Evolutionary conservation across 2,329 filamentous ascomycete genomes (phyloP).

Genomic region (Byssoonygena ceratinophila): DNA sequence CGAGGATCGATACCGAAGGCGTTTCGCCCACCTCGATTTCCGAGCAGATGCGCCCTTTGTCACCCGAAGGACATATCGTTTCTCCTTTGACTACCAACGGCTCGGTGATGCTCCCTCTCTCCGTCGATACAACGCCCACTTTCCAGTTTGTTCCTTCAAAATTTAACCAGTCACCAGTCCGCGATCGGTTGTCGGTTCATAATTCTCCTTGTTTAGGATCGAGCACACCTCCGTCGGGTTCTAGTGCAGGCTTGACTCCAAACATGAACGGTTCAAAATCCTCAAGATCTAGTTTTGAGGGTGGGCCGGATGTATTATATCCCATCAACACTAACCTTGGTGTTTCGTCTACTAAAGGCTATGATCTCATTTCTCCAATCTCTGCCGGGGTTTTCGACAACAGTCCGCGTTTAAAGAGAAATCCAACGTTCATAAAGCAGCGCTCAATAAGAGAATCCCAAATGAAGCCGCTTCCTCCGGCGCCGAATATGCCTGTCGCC

Average conservation of each 20-base stretch:
- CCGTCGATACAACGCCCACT: constrained; percentile 19
- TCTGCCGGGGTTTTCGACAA: constrained; percentile 29
- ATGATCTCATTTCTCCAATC: constrained; percentile 19
- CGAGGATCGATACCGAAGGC: background rate
- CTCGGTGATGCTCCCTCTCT: constrained; percentile 20
- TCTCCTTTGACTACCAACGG: constrained; percentile 10
- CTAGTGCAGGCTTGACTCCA: background rate
- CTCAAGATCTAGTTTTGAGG: constrained; percentile 7
- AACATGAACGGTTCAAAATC: background rate
- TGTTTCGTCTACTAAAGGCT: background rate
- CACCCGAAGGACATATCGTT: background rate
- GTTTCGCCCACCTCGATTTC: constrained; percentile 6
- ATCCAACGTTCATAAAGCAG: constrained; percentile 18
- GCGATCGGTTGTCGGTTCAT: background rate
- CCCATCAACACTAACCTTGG: background rate
- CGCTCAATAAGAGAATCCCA: constrained; percentile 23
- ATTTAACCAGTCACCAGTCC: background rate
- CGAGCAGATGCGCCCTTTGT: background rate
- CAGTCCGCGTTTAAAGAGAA: constrained; percentile 14
- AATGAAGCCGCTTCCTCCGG: constrained; percentile 35
- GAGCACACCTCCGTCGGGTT: background rate
- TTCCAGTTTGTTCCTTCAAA: constrained; percentile 14
- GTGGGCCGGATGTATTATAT: background rate
- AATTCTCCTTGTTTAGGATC: constrained; percentile 3
- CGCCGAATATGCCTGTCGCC: constrained; percentile 25